These are phyloP conservation scores for Rhododendron henanense DNA, from an alignment of 148 eudicot genomes.

Conservation along the genomic window DNA sequence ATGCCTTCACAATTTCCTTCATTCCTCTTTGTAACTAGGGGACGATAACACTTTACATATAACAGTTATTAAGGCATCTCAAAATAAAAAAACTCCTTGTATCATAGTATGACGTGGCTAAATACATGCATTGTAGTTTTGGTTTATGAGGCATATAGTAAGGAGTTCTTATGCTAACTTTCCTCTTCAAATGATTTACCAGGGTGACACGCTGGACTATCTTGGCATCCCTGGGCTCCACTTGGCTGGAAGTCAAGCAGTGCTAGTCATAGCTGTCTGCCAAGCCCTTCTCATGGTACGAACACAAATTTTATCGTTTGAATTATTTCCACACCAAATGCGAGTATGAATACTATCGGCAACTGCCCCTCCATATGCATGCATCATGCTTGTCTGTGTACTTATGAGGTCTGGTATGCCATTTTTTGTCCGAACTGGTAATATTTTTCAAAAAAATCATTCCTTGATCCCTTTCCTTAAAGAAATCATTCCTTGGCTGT, in stretches of 20 bases:
- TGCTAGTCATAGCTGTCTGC: constrained; percentile 85
- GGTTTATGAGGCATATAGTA: background rate
- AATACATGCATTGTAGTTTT: background rate
- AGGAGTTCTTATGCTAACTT: background rate
- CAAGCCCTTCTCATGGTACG: constrained; percentile 91
- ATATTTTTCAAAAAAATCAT: background rate
- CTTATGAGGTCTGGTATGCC: background rate
- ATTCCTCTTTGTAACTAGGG: background rate
- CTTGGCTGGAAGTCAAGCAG: constrained; percentile 97
- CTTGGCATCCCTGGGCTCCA: constrained; percentile 98
- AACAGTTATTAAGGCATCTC: background rate
- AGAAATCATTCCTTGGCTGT: background rate
- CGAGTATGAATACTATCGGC: background rate
- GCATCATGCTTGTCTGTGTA: background rate
- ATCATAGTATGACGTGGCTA: background rate
- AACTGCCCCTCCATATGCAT: background rate
- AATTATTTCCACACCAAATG: background rate
- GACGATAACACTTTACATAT: background rate
- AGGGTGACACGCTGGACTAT: constrained; percentile 97
- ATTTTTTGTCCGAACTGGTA: background rate
- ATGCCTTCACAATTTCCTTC: background rate
- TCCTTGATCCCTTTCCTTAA: background rate
- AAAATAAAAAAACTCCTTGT: background rate
- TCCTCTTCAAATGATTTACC: constrained; percentile 11
- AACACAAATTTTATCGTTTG: background rate